phyloP scores from a whole-genome alignment of 495 filamentous ascomycete species.

The Gamarada debralockiae region DNA sequence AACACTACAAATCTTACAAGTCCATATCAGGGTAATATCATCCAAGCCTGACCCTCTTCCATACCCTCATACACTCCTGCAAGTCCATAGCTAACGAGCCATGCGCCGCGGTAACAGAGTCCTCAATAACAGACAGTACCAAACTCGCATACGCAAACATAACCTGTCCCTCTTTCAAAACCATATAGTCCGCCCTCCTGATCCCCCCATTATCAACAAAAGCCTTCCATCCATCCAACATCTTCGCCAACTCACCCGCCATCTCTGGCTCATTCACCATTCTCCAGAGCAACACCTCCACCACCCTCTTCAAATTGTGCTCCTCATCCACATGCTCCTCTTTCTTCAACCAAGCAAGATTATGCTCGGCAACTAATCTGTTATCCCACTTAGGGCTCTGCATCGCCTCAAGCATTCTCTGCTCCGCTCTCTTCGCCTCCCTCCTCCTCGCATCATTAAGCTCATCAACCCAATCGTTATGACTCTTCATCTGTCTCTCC shows the following conservation, averaged over 20 bases:
- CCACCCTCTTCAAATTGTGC: conserved; percentile 34
- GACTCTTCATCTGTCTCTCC: conserved; percentile 9
- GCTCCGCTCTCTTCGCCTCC: conserved; percentile 12
- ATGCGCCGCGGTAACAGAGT: conserved; percentile 40
- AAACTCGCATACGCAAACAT: conserved; percentile 50
- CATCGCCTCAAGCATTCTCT: conserved; percentile 46
- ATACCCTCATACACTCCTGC: conserved; percentile 56
- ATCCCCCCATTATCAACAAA: conserved; percentile 58
- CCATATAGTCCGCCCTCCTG: conserved; percentile 44
- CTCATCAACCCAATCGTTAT: conserved; percentile 22
- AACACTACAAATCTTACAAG: background rate
- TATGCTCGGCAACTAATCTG: conserved; percentile 44
- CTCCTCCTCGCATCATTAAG: conserved; percentile 33
- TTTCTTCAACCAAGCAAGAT: conserved; percentile 40
- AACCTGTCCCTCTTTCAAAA: conserved; percentile 37
- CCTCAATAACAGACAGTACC: conserved; percentile 46
- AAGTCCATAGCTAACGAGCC: conserved; percentile 54
- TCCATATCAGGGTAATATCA: conserved; percentile 19
- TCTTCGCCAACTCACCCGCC: conserved; percentile 36
- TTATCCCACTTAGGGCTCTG: conserved; percentile 53
- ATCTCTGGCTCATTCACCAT: conserved; percentile 51
- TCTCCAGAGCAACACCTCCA: conserved; percentile 46
- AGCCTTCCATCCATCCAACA: conserved; percentile 53
- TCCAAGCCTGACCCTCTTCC: conserved; percentile 54
- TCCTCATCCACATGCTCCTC: conserved; percentile 24